These are phyloP conservation scores for Talaromyces proteolyticus DNA, from an alignment of 495 filamentous ascomycete species.

Conservation along the genomic window DNA sequence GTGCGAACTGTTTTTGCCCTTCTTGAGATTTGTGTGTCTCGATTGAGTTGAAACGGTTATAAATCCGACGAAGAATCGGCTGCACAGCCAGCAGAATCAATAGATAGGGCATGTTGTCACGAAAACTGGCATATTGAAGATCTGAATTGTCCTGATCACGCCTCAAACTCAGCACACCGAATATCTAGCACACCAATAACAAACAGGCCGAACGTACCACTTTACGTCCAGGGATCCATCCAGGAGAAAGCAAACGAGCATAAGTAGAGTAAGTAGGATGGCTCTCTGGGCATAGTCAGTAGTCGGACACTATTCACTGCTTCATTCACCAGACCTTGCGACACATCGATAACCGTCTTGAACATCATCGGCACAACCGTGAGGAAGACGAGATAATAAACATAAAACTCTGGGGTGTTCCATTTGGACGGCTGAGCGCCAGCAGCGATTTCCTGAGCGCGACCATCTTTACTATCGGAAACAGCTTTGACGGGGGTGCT, in stretches of 20 bases:
- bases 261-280: conserved; percentile 79
- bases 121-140: conserved; percentile 79
- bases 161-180: too few relatives aligned
- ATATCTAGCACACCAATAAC: not conserved
- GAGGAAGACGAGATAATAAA: conserved; percentile 71
- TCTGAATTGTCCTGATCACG: conserved; percentile 81
- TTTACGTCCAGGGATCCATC: conserved; percentile 94
- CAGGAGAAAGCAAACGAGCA: conserved; percentile 61
- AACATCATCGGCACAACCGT: conserved; percentile 81
- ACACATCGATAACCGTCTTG: conserved; percentile 77
- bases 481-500: conserved; percentile 55
- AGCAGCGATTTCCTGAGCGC: conserved; percentile 39
- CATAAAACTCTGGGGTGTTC: conserved; percentile 78
- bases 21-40: conserved; percentile 6
- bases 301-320: not conserved
- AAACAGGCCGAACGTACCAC: conserved; percentile 50
- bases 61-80: conserved; percentile 68
- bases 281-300: conserved; percentile 48
- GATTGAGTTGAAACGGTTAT: conserved; percentile 40
- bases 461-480: conserved; percentile 39
- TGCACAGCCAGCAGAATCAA: conserved; percentile 64
- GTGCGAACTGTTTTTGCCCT: conserved; percentile 7
- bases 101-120: conserved; percentile 80
- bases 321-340: conserved; percentile 55
- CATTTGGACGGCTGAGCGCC: conserved; percentile 59